Evolutionary conservation across 2,329 filamentous ascomycete genomes (phyloP), one percentile per base, ranked within the genome.

Genomic region (Helicocarpus griseus): DNA sequence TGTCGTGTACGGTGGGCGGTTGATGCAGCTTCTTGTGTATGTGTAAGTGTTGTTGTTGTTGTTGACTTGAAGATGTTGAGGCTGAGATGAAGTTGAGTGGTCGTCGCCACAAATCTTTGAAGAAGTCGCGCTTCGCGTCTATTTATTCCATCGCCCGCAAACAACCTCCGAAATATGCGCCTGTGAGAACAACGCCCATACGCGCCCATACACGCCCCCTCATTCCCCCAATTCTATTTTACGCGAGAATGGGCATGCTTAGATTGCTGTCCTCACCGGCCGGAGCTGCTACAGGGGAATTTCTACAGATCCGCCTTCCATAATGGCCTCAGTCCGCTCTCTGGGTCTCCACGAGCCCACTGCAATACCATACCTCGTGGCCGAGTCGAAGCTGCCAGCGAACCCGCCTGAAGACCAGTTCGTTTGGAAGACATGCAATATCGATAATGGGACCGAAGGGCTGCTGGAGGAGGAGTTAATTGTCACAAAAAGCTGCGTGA

Each of bases 271-370:
- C 58, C 57, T 54, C 40, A 43, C 53, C 53, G 58, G 61, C 58
- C 58, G 56, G 57, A 57, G 41, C 35, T 55, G 56, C 54, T 50
- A 56, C 53, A 45, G 50, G 56, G 57, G 56, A 52, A 51, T 50
- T 53, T 53, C 50, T 58, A 19, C 28, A 14, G 58, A 29, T 53
- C 56, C 58, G 56, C 54, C 59, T 35, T 56, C 57, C 58, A 69
- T 61, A 63, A 98, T 98, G 94, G 91, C 91, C 60, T 83, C 86
- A 65, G 82, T 96, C 71, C 87, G 82, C 69, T 96, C 91, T 58
- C 80, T 96, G 63, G 93, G 93, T 68, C 77, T 95, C 64, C 91
- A 97, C 74, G 83, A 86, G 72, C 90, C 94, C 54, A 81, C 86
- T 55, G 89, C 86, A 57, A 77, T 97, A 57, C 82, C 81, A 56